Base-by-base conservation (phyloP, 352 stramenopile genomes). In the Thalassiosira mediterranea region DNA sequence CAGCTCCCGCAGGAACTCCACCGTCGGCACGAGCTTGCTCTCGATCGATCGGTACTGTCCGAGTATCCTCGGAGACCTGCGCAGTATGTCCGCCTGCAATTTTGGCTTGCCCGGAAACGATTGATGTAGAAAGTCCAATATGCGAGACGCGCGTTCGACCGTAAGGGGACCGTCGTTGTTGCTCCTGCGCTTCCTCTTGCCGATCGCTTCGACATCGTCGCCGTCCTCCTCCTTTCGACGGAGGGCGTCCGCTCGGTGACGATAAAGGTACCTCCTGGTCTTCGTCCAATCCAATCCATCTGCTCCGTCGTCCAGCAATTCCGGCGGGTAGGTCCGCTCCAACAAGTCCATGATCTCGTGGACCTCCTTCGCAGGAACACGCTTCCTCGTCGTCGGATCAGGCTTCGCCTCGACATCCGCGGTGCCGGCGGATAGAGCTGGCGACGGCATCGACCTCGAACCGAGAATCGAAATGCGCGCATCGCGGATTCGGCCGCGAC, bases 1-100 rank as follows among this genome's bases (percentile, higher is more conserved):
- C 13, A 92, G 47, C 8, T 67, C 40, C 47, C 77, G 38, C n/a
- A 92, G 54, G 79, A 92, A 92, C 21, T 87, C 59, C 5, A 81
- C 60, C 10, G 86, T 92, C 10, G 86, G 86, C 51, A 78, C 46
- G 13, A 90, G 47, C 69, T 71, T 64, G 46, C 49, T 80, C 23
- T 82, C 58, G 10, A 89, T 78, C 0, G 49, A 74, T 21, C 66
- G 70, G 49, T 79, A 42, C 65, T 86, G 81, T 10, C 82, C 69
- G 3, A 92, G 62, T 37, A 92, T 92, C 8, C 86, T 54, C 17
- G 86, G 86, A 48, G 61, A 71, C 19, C 59, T 53, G 66, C 87
- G 73, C 4, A 92, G 17, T 40, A 92, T 78, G 0, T 38, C 37
- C 46, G 46, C 42, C 59, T 84, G 66, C 44, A 84, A 37, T 13